Percentiles rank a stretch among this genome's conserved stretches.
Evolutionary conservation across 2,329 filamentous ascomycete species (phyloP).

Genomic region (Laburnicola sp.): DNA sequence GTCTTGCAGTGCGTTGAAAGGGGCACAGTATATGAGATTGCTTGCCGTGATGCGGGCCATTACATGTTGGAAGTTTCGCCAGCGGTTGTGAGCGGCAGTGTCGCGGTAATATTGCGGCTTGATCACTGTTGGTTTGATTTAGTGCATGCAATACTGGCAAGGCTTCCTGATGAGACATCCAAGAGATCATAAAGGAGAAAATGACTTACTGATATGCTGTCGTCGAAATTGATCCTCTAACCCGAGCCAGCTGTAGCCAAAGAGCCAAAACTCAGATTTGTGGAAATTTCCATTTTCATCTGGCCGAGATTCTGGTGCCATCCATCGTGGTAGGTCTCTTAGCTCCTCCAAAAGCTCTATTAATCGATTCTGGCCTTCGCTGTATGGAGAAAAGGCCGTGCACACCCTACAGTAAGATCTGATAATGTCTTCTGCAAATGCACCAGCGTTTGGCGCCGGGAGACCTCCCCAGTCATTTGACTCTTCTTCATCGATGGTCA

Average conservation of each 20-base stretch:
- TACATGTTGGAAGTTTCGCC: background rate
- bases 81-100: background rate
- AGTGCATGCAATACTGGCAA: no score
- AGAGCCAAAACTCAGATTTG: conserved; percentile 1
- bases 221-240: conserved; percentile 5
- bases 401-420: background rate
- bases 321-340: conserved; percentile 1
- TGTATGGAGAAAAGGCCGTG: conserved; percentile 1
- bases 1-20: conserved; percentile 1
- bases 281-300: background rate
- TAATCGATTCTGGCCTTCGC: conserved; percentile 4
- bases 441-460: background rate
- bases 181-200: no score
- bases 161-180: background rate
- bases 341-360: background rate
- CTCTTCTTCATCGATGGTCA: background rate
- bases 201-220: background rate
- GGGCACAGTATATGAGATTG: conserved; percentile 2
- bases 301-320: background rate
- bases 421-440: background rate
- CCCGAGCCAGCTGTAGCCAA: conserved; percentile 1
- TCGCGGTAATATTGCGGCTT: background rate
- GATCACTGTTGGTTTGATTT: background rate
- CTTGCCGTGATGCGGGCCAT: conserved; percentile 4
- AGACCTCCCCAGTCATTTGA: background rate